phyloP scores from a whole-genome alignment of 1,139 yeast genomes.

The Martiniozyma asiatica region DNA sequence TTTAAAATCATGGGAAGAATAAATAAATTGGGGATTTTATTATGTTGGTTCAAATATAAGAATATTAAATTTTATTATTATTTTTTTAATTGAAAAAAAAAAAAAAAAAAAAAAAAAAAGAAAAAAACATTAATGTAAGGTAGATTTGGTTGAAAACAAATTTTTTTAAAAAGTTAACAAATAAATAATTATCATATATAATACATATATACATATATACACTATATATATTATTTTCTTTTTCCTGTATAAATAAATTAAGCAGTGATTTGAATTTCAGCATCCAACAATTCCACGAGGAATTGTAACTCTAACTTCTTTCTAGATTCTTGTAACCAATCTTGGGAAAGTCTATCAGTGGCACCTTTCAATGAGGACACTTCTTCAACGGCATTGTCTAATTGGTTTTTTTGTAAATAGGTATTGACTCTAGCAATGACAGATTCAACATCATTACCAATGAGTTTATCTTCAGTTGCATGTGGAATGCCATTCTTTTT shows the following conservation, averaged over 20 bases:
- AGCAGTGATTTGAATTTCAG: constrained; percentile 29
- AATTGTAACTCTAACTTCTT: constrained; percentile 82
- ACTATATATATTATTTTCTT: too few species aligned
- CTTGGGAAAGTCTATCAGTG: constrained; percentile 82
- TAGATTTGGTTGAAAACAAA: background rate
- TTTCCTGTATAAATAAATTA: too few species aligned
- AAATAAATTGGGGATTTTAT: too few species aligned
- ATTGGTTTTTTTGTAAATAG: constrained; percentile 62
- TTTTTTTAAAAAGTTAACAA: background rate
- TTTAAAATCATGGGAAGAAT: background rate
- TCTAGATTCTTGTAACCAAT: constrained; percentile 85
- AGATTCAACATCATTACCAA: constrained; percentile 78
- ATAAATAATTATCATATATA: background rate
- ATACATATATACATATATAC: too few species aligned
- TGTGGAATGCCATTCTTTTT: constrained; percentile 49
- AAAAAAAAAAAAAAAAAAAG: constrained; percentile 1
- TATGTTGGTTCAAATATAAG: too few species aligned
- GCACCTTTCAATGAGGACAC: constrained; percentile 85
- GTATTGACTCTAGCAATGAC: constrained; percentile 79
- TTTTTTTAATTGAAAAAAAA: background rate
- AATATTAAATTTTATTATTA: too few species aligned
- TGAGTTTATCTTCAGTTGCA: constrained; percentile 26
- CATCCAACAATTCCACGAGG: constrained; percentile 50
- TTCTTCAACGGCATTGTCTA: constrained; percentile 86
- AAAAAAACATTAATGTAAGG: background rate